phyloP scores from a whole-genome alignment of 2,329 filamentous ascomycete species.

The Colletotrichum costaricense region DNA sequence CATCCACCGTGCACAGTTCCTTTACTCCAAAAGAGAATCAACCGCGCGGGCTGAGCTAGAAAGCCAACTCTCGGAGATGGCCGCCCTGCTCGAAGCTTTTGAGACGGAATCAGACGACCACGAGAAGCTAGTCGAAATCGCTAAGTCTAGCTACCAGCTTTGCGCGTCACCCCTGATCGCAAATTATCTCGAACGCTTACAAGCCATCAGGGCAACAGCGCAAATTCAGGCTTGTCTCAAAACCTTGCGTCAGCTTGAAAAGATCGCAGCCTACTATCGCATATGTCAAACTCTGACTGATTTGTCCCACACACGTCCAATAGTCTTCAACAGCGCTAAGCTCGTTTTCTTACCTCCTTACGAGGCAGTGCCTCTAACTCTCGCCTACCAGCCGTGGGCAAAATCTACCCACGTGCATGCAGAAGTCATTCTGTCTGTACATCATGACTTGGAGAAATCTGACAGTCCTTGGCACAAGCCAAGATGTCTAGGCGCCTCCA shows the following conservation, averaged over 20 bases:
- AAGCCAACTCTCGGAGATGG: slow-evolving; percentile 13
- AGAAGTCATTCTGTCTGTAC: slow-evolving; percentile 32
- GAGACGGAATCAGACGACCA: slow-evolving; percentile 23
- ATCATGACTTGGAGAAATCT: slow-evolving; percentile 28
- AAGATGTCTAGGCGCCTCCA: slow-evolving; percentile 35
- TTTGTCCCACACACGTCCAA: slow-evolving; percentile 14
- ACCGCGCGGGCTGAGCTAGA: slow-evolving; percentile 19
- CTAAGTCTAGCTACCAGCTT: slow-evolving; percentile 25
- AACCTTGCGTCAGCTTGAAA: slow-evolving; percentile 34
- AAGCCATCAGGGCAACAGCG: slow-evolving; percentile 23
- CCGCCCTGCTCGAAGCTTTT: slow-evolving; percentile 24
- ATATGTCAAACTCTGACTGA: slow-evolving; percentile 23
- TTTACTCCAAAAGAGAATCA: slow-evolving; percentile 30
- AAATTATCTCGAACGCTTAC: slow-evolving; percentile 27
- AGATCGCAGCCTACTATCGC: slow-evolving; percentile 36
- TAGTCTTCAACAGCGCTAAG: slow-evolving; percentile 19
- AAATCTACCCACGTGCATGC: slow-evolving; percentile 36
- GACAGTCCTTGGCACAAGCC: slow-evolving; percentile 13
- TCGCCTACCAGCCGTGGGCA: slow-evolving; percentile 35
- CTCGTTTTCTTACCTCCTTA: slow-evolving; percentile 33
- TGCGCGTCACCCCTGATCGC: slow-evolving; percentile 21
- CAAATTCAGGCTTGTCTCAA: slow-evolving; percentile 36
- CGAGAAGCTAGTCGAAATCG: slow-evolving; percentile 13
- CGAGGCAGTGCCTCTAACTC: slow-evolving; percentile 27
- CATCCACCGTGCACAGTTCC: slow-evolving; percentile 27